Evolutionary conservation across 768 basidiomycete species (phyloP).

Genomic region (Boletus vinaceobasis): DNA sequence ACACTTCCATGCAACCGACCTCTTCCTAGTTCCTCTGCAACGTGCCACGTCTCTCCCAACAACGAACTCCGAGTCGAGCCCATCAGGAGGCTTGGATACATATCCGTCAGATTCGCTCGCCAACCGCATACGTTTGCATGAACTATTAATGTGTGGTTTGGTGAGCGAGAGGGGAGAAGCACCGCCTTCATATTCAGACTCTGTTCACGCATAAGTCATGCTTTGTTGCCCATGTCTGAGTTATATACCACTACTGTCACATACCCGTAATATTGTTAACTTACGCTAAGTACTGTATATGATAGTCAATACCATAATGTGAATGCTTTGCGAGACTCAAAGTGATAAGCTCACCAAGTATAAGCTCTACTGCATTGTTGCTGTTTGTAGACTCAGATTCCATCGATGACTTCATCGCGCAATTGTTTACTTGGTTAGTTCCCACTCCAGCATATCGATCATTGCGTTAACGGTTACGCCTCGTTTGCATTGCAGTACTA

Average conservation of each 20-base stretch:
- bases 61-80: conserved; percentile 25
- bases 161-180: conserved; percentile 79
- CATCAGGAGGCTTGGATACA: conserved; percentile 15
- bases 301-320: no score
- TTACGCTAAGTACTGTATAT: no score
- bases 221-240: not conserved
- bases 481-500: no score
- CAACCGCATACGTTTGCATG: conserved; percentile 57
- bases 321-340: no score
- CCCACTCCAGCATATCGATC: no score
- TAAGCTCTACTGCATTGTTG: no score
- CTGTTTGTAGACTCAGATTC: no score
- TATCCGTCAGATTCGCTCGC: conserved; percentile 33
- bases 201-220: not conserved
- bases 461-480: no score
- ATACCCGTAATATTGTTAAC: no score
- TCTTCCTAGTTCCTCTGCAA: conserved; percentile 11
- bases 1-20: not conserved
- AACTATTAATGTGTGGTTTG: conserved; percentile 77
- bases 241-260: not conserved
- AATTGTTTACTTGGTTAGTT: no score
- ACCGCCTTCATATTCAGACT: conserved; percentile 56
- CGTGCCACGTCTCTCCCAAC: conserved; percentile 35
- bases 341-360: no score
- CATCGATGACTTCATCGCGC: no score